These are phyloP conservation scores for Arctostaphylos glauca DNA, from an alignment of 148 eudicot genomes.

Conservation along the genomic window DNA sequence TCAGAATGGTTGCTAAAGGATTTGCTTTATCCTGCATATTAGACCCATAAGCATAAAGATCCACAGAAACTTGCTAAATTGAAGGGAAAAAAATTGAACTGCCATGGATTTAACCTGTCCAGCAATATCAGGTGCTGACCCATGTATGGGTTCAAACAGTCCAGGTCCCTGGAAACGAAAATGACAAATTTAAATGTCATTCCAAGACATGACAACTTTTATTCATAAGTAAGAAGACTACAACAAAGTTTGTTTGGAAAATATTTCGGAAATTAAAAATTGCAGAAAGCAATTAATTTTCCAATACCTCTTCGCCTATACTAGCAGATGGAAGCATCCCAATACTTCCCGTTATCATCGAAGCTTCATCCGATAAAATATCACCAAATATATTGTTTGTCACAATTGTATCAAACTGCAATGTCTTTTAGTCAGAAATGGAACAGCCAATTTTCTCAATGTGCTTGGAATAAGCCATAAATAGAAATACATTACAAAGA, in stretches of 20 bases:
- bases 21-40: slow-evolving; percentile 75
- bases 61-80: neutral
- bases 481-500: neutral
- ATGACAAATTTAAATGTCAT: neutral
- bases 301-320: slow-evolving; percentile 63
- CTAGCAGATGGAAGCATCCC: slow-evolving; percentile 98
- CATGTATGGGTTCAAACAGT: slow-evolving; percentile 94
- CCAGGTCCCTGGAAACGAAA: slow-evolving; percentile 74
- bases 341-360: slow-evolving; percentile 94
- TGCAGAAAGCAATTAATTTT: neutral
- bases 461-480: neutral
- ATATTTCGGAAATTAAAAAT: neutral
- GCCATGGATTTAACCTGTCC: slow-evolving; percentile 59
- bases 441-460: neutral
- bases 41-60: neutral
- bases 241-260: neutral
- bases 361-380: slow-evolving; percentile 90
- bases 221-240: neutral
- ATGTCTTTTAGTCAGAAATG: neutral
- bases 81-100: neutral
- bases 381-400: slow-evolving; percentile 95
- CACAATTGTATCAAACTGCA: slow-evolving; percentile 92
- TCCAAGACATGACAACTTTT: neutral
- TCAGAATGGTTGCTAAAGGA: slow-evolving; percentile 86
- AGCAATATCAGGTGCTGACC: slow-evolving; percentile 97